Percentiles rank a stretch among this genome's conserved stretches.
phyloP scores from a whole-genome alignment of 2,329 filamentous ascomycete genomes.

The Tolypocladium sp. region DNA sequence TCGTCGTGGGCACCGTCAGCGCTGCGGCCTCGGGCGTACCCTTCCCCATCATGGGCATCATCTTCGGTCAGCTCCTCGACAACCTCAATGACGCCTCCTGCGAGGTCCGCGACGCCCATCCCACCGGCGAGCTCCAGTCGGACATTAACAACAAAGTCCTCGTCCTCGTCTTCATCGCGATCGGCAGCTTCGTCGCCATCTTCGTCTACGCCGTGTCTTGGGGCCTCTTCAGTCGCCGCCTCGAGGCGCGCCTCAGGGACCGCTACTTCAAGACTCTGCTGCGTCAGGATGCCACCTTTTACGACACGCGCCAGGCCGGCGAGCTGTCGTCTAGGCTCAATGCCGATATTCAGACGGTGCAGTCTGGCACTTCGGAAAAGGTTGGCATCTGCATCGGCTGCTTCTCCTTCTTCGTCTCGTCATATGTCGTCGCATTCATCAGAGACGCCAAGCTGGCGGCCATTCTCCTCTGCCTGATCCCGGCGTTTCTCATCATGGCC shows the following conservation, averaged over 20 bases:
- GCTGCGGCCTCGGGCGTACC: slow-evolving; percentile 52
- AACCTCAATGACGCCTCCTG: slow-evolving; percentile 51
- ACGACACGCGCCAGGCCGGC: slow-evolving; percentile 52
- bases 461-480: slow-evolving; percentile 54
- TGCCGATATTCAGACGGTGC: slow-evolving; percentile 56
- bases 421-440: slow-evolving; percentile 59
- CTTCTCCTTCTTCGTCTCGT: slow-evolving; percentile 56
- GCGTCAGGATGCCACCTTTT: slow-evolving; percentile 53
- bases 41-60: slow-evolving; percentile 53
- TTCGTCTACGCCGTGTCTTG: slow-evolving; percentile 57
- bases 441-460: slow-evolving; percentile 53
- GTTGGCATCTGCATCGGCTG: slow-evolving; percentile 56
- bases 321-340: slow-evolving; percentile 56
- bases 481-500: slow-evolving; percentile 52
- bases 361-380: slow-evolving; percentile 61
- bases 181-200: slow-evolving; percentile 53
- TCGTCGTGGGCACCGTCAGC: slow-evolving; percentile 29
- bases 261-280: slow-evolving; percentile 50
- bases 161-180: slow-evolving; percentile 52
- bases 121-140: slow-evolving; percentile 23
- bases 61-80: slow-evolving; percentile 56
- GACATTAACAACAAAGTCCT: slow-evolving; percentile 49
- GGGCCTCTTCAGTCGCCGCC: slow-evolving; percentile 53
- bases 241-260: slow-evolving; percentile 54
- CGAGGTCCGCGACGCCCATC: slow-evolving; percentile 15